A percentile compares a stretch with the other conserved stretches of the same genome.
Conservation (phyloP, 331 rosid genomes). For the Spiraea crenata region DNA sequence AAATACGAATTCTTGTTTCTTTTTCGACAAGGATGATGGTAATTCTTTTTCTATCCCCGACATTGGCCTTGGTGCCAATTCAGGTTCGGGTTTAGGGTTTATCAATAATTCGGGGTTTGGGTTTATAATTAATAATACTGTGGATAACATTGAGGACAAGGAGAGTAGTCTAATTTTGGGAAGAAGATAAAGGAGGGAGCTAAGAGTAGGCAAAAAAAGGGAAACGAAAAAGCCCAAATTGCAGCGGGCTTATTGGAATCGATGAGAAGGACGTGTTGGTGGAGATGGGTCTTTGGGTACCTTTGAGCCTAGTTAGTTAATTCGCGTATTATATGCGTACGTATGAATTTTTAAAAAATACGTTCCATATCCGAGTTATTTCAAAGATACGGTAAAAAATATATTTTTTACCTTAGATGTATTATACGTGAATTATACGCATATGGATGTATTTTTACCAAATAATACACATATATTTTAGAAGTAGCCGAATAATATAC, state of each 20-base stretch:
- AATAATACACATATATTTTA: too few species aligned
- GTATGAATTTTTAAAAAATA: too few species aligned
- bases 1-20: too few species aligned
- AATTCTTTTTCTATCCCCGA: slow-evolving; percentile 7
- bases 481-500: too few species aligned
- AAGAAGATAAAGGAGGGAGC: slow-evolving; percentile 82
- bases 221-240: slow-evolving; percentile 45
- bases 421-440: too few species aligned
- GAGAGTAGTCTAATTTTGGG: slow-evolving; percentile 59
- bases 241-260: slow-evolving; percentile 39
- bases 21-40: slow-evolving; percentile 21
- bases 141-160: slow-evolving; percentile 21
- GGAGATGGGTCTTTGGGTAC: slow-evolving; percentile 44
- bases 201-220: slow-evolving; percentile 59
- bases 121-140: slow-evolving; percentile 21
- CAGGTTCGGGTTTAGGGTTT: slow-evolving; percentile 25
- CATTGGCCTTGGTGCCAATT: slow-evolving; percentile 38
- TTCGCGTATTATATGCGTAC: too few species aligned
- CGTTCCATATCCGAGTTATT: too few species aligned
- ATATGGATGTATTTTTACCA: too few species aligned
- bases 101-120: slow-evolving; percentile 29
- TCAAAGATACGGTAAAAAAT: too few species aligned
- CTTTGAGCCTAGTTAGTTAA: too few species aligned
- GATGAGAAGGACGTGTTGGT: slow-evolving; percentile 6
- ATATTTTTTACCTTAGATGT: too few species aligned